Conservation (phyloP, 805 yeast species). For the Metschnikowia hibisci region DNA sequence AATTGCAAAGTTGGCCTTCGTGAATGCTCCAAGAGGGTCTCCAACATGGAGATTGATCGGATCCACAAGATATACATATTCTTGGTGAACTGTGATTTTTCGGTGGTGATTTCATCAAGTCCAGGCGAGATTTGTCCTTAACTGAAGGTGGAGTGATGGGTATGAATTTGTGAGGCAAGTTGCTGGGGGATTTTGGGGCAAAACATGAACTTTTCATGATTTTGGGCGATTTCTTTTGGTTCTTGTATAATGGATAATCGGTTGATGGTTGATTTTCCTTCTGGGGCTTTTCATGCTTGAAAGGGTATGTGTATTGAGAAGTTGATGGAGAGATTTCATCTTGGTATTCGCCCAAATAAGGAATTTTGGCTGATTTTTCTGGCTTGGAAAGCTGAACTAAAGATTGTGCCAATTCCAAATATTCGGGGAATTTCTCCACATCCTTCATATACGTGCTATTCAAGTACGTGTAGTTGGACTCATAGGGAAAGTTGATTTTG, state of each 20-base stretch:
- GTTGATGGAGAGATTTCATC: background rate
- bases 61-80: constrained; percentile 84
- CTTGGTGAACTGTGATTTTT: constrained; percentile 36
- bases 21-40: constrained; percentile 91
- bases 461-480: constrained; percentile 49
- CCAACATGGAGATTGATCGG: constrained; percentile 96
- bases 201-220: background rate
- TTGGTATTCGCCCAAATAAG: background rate
- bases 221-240: background rate
- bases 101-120: constrained; percentile 33
- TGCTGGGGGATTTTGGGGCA: background rate
- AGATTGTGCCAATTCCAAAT: constrained; percentile 44
- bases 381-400: constrained; percentile 33
- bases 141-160: constrained; percentile 42
- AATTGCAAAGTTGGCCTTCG: constrained; percentile 94
- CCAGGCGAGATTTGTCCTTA: constrained; percentile 27
- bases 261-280: background rate
- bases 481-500: constrained; percentile 50
- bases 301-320: background rate
- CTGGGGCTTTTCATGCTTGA: background rate
- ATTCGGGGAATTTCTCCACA: constrained; percentile 46
- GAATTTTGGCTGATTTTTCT: background rate
- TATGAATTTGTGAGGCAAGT: constrained; percentile 22
- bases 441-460: constrained; percentile 46
- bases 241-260: background rate